These are phyloP conservation scores for Candida gigantensis DNA, from an alignment of 1,139 yeast genomes.

Conservation along the genomic window DNA sequence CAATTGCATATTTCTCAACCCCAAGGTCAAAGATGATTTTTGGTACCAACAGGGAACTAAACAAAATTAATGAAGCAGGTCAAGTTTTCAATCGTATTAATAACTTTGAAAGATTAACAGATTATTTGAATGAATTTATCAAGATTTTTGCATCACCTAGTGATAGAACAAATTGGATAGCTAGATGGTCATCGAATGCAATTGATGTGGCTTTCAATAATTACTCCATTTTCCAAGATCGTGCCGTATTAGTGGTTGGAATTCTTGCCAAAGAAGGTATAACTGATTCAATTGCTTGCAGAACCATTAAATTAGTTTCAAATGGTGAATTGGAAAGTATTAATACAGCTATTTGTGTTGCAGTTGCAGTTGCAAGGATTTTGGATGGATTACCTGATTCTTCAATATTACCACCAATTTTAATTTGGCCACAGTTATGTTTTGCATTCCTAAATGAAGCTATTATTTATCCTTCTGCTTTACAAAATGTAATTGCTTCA, in stretches of 20 bases:
- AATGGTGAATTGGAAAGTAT: constrained; percentile 25
- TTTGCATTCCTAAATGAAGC: constrained; percentile 36
- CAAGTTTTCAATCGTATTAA: constrained; percentile 51
- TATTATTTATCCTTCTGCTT: constrained; percentile 55
- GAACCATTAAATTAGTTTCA: constrained; percentile 34
- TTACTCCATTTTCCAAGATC: constrained; percentile 64
- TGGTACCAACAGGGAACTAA: constrained; percentile 71
- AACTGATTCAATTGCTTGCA: constrained; percentile 58
- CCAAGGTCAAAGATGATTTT: constrained; percentile 75
- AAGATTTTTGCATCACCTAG: constrained; percentile 52
- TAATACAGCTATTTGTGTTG: constrained; percentile 36
- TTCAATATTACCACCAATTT: constrained; percentile 54
- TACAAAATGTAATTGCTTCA: constrained; percentile 39
- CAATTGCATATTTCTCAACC: constrained; percentile 63
- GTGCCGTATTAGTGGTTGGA: constrained; percentile 75
- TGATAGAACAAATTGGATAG: constrained; percentile 60
- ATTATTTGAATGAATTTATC: constrained; percentile 56
- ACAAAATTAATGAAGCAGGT: constrained; percentile 24
- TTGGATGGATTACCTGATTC: constrained; percentile 60
- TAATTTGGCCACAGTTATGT: constrained; percentile 66
- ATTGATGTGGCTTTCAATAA: constrained; percentile 64
- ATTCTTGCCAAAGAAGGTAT: constrained; percentile 66
- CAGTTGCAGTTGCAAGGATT: constrained; percentile 59
- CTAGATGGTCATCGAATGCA: constrained; percentile 70
- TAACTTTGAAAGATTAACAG: constrained; percentile 66